Conservation (phyloP, 2,329 filamentous ascomycete genomes). For the Aspergillus sp. region DNA sequence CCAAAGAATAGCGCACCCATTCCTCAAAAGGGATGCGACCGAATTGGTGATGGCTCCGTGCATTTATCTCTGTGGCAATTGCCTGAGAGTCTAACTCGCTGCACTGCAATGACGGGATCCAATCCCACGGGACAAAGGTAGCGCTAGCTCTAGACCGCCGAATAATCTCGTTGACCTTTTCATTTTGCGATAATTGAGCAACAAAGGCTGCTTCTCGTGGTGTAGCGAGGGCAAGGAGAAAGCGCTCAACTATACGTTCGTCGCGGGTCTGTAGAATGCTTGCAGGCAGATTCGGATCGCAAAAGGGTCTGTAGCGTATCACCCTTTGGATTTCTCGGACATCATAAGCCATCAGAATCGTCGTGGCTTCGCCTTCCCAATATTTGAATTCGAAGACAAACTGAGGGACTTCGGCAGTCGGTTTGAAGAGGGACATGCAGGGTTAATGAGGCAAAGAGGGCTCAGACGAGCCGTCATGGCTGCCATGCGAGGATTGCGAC, state of each 20-base stretch:
- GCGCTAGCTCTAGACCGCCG: slow-evolving; percentile 19
- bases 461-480: slow-evolving; percentile 3
- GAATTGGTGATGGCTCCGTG: slow-evolving; percentile 32
- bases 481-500: slow-evolving; percentile 7
- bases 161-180: slow-evolving; percentile 33
- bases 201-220: slow-evolving; percentile 18
- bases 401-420: slow-evolving; percentile 21
- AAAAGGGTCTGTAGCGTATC: slow-evolving; percentile 30
- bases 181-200: slow-evolving; percentile 21
- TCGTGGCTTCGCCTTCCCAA: slow-evolving; percentile 34
- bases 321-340: slow-evolving; percentile 27
- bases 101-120: slow-evolving; percentile 22
- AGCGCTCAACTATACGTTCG: slow-evolving; percentile 21
- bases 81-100: slow-evolving; percentile 11
- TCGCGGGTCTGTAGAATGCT: slow-evolving; percentile 24
- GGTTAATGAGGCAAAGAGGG: slow-evolving; percentile 9
- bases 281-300: slow-evolving; percentile 26
- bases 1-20: slow-evolving; percentile 29
- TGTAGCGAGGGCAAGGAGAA: slow-evolving; percentile 21
- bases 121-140: slow-evolving; percentile 23
- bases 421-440: slow-evolving; percentile 23
- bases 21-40: slow-evolving; percentile 30
- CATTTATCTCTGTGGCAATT: slow-evolving; percentile 27
- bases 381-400: slow-evolving; percentile 27
- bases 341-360: slow-evolving; percentile 31